Evolutionary conservation across 2,329 filamentous ascomycete species (phyloP).

Genomic region (Pyricularia pennisetigena): DNA sequence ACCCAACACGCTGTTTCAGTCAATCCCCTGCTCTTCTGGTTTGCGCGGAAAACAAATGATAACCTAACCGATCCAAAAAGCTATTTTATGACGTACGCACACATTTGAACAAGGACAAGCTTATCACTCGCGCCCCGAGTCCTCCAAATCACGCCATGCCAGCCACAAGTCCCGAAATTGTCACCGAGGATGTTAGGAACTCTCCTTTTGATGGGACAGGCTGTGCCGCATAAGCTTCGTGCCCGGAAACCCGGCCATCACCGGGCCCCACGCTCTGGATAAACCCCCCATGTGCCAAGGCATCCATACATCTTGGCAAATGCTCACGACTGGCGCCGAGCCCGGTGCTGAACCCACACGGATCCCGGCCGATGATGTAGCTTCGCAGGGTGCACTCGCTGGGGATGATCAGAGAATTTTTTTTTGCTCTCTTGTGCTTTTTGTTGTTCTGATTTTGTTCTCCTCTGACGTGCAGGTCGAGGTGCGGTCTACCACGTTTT

Average conservation of each 20-base stretch:
- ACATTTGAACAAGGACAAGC: background rate
- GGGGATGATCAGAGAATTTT: background rate
- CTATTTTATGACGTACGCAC: background rate
- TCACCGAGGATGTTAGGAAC: background rate
- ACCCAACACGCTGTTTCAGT: no score
- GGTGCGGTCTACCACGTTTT: no score
- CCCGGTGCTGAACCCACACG: background rate
- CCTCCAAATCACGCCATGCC: background rate
- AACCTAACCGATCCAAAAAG: no score
- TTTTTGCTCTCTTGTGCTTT: background rate
- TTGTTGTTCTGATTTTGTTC: background rate
- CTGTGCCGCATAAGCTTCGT: background rate
- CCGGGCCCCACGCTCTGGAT: background rate
- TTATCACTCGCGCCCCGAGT: background rate
- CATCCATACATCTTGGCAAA: background rate
- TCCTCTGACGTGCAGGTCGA: background rate
- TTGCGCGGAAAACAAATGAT: no score
- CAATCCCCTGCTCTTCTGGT: no score
- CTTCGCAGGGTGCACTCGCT: background rate
- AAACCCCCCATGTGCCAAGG: background rate
- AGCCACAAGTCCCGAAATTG: background rate
- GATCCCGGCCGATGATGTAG: slow-evolving; percentile 3
- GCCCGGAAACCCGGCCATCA: background rate
- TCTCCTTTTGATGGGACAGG: background rate
- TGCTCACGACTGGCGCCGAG: background rate